Evolutionary conservation across 2,329 filamentous ascomycete genomes (phyloP).

Genomic region (Thyridium curvatum): DNA sequence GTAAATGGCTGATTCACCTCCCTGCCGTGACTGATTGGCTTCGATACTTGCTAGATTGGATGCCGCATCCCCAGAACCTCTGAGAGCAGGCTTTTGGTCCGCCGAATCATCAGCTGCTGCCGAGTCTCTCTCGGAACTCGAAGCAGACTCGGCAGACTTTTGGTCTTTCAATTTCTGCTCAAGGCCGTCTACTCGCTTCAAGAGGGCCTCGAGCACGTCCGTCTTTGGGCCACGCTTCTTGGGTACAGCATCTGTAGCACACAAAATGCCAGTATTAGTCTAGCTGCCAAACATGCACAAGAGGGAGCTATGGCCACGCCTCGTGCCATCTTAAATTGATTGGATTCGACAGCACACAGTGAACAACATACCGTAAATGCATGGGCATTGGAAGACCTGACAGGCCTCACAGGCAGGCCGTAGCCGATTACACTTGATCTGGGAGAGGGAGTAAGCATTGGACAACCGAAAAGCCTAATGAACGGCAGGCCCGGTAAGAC

Average conservation of each 20-base stretch:
- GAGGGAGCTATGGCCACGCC: not conserved
- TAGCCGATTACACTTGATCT: conserved; percentile 91
- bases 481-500: not conserved
- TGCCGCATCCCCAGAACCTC: no score
- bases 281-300: not conserved
- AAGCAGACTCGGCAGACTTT: conserved; percentile 33
- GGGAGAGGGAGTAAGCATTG: conserved; percentile 8
- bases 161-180: conserved; percentile 69
- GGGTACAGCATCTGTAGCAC: conserved; percentile 66
- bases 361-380: conserved; percentile 68
- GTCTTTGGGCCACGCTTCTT: conserved; percentile 90
- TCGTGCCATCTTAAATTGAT: not conserved
- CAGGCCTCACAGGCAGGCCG: conserved; percentile 83
- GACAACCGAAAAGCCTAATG: not conserved
- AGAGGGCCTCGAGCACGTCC: conserved; percentile 75
- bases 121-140: conserved; percentile 11
- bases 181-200: conserved; percentile 80
- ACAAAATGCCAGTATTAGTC: not conserved
- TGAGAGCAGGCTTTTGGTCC: conserved; percentile 24
- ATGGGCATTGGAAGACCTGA: conserved; percentile 81
- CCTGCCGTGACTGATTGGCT: conserved; percentile 22
- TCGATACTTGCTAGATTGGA: conserved; percentile 32
- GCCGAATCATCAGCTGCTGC: conserved; percentile 12
- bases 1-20: conserved; percentile 31
- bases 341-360: not conserved